Conservation (phyloP, 2,329 filamentous ascomycete species). For the Amylocarpus encephaloides region DNA sequence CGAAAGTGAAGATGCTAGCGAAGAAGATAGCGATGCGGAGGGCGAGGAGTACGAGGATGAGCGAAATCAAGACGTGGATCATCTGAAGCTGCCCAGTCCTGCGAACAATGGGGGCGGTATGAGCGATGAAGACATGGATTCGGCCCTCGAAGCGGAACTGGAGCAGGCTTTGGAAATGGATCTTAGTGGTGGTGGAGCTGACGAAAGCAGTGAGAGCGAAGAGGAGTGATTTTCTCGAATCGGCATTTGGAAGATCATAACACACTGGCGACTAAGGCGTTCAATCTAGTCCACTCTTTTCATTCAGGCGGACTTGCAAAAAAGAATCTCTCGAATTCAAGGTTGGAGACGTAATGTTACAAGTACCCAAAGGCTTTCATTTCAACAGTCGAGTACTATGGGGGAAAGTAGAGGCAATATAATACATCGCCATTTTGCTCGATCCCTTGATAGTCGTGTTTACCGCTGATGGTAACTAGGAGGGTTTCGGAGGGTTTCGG, state of each 20-base stretch:
- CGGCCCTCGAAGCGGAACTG: slow-evolving; percentile 31
- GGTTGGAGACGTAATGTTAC: too few relatives aligned
- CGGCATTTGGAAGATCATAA: not conserved
- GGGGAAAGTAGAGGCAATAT: too few relatives aligned
- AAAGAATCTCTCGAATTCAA: too few relatives aligned
- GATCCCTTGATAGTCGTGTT: too few relatives aligned
- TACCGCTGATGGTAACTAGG: too few relatives aligned
- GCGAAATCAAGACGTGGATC: slow-evolving; percentile 32
- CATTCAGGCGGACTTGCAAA: not conserved
- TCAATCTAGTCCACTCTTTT: not conserved
- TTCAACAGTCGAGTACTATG: too few relatives aligned
- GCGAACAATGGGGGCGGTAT: slow-evolving; percentile 34
- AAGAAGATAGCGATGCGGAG: slow-evolving; percentile 42
- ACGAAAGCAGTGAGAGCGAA: slow-evolving; percentile 32
- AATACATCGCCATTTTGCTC: too few relatives aligned
- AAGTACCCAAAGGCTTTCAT: too few relatives aligned
- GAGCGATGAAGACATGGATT: slow-evolving; percentile 27
- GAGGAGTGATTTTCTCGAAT: slow-evolving; percentile 26
- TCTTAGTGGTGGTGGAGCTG: slow-evolving; percentile 17
- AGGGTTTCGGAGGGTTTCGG: too few relatives aligned
- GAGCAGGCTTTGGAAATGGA: slow-evolving; percentile 27
- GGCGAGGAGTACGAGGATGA: slow-evolving; percentile 38
- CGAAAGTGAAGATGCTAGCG: slow-evolving; percentile 34
- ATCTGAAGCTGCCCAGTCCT: slow-evolving; percentile 49
- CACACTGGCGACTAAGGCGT: not conserved